These are phyloP conservation scores for Mycena crocata DNA, from an alignment of 768 basidiomycete genomes.

Conservation along the genomic window DNA sequence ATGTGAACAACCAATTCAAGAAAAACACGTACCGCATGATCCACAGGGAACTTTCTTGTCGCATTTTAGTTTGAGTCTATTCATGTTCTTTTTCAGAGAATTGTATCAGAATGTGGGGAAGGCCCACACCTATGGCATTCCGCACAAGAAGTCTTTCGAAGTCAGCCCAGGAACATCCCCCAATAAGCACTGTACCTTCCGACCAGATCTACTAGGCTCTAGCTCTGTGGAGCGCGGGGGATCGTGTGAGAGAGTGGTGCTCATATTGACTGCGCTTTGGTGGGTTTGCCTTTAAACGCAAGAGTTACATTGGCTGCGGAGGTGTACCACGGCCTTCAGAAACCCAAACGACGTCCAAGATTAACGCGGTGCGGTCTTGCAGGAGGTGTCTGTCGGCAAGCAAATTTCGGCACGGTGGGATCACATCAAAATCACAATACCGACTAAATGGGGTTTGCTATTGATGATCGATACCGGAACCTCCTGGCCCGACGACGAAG, in stretches of 20 bases:
- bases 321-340: too few relatives aligned
- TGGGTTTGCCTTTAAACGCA: not conserved
- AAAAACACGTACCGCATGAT: conserved; percentile 21
- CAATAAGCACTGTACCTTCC: conserved; percentile 1
- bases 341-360: not conserved
- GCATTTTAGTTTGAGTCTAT: conserved; percentile 53
- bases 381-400: too few relatives aligned
- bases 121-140: conserved; percentile 30
- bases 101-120: not conserved
- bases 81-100: not conserved
- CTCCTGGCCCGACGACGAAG: too few relatives aligned
- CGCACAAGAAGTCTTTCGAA: conserved; percentile 23
- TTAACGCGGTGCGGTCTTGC: not conserved
- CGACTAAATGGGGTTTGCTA: too few relatives aligned
- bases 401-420: too few relatives aligned
- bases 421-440: too few relatives aligned
- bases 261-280: conserved; percentile 7
- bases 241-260: not conserved
- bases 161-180: not conserved
- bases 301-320: not conserved
- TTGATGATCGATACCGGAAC: too few relatives aligned
- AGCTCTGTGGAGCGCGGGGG: not conserved
- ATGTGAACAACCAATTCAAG: too few relatives aligned
- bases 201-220: not conserved
- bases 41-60: conserved; percentile 47